Evolutionary conservation across 495 filamentous ascomycete genomes (phyloP).

Genomic region (Daldinia decipiens): DNA sequence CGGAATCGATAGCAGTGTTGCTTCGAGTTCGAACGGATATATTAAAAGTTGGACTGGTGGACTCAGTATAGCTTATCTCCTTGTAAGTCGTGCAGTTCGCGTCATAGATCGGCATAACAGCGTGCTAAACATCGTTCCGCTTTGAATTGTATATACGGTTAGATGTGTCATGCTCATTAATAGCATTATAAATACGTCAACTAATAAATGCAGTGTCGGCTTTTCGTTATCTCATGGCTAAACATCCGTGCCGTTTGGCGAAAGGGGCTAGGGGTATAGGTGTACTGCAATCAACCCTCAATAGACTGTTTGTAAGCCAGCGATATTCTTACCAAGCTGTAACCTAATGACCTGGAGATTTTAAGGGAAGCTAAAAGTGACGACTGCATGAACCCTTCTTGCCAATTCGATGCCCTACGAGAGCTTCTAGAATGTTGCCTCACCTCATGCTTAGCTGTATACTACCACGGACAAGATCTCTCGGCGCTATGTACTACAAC

Average conservation of each 20-base stretch:
- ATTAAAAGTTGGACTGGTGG: conserved; percentile 12
- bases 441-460: conserved; percentile 26
- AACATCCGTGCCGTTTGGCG: neutral
- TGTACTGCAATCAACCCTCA: neutral
- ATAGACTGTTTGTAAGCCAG: neutral
- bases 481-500: conserved; percentile 10
- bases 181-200: conserved; percentile 2
- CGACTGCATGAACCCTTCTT: neutral
- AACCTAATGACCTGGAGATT: neutral
- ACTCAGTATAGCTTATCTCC: conserved; percentile 23
- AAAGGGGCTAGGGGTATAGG: neutral
- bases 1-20: conserved; percentile 5
- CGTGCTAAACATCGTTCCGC: neutral
- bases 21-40: conserved; percentile 4
- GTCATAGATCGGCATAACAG: conserved; percentile 6
- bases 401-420: conserved; percentile 12
- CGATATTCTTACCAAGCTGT: conserved; percentile 1
- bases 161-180: neutral
- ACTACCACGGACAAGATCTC: conserved; percentile 22
- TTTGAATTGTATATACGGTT: neutral
- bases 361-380: neutral
- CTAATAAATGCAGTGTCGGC: conserved; percentile 6
- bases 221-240: conserved; percentile 7
- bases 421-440: conserved; percentile 31
- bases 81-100: neutral